Conservation (phyloP, 2,329 filamentous ascomycete genomes). For the Penicillium sp. region DNA sequence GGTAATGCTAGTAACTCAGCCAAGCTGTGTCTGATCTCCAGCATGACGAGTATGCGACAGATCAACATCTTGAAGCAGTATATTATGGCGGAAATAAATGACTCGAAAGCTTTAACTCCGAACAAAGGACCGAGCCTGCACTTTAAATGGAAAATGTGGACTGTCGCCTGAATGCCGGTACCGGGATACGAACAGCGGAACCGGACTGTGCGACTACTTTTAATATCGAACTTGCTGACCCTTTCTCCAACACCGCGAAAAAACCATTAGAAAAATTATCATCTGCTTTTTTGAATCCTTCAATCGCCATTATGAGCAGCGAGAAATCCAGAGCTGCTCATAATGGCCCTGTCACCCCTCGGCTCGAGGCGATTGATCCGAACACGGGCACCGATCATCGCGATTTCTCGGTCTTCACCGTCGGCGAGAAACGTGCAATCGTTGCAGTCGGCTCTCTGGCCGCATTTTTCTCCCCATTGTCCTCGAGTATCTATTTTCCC, state of each 20-base stretch:
- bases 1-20: background rate
- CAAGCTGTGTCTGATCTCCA: background rate
- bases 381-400: background rate
- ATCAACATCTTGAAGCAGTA: no score
- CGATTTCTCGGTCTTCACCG: slow-evolving; percentile 44
- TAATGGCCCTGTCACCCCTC: background rate
- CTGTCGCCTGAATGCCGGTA: background rate
- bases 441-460: slow-evolving; percentile 26
- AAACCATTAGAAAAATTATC: background rate
- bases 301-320: background rate
- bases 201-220: background rate
- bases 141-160: background rate
- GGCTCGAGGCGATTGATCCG: background rate
- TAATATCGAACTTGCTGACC: background rate
- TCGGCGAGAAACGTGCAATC: slow-evolving; percentile 23
- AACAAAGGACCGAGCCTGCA: background rate
- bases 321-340: background rate
- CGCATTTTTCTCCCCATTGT: slow-evolving; percentile 34
- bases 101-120: background rate
- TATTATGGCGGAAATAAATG: background rate
- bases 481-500: slow-evolving; percentile 38
- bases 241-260: background rate
- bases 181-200: background rate
- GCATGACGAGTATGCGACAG: background rate
- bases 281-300: background rate